Conservation (phyloP, 805 yeast species). For the Cyberlindnera samutprakarnensis region DNA sequence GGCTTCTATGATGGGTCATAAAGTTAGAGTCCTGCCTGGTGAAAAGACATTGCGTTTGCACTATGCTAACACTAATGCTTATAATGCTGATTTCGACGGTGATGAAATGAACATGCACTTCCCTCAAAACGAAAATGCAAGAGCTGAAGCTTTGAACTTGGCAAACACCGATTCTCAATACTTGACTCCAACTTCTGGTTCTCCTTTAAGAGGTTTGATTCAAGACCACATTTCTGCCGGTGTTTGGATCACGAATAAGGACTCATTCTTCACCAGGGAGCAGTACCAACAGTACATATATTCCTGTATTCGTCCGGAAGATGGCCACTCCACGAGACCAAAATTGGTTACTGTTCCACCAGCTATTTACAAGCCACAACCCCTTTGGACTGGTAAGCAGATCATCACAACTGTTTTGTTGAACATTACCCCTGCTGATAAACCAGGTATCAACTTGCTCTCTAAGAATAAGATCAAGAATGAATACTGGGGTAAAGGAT, state of each 20-base stretch:
- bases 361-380: slow-evolving; percentile 75
- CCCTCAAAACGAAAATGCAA: slow-evolving; percentile 96
- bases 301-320: slow-evolving; percentile 94
- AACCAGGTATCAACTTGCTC: slow-evolving; percentile 85
- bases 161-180: slow-evolving; percentile 98
- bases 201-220: slow-evolving; percentile 96
- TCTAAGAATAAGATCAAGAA: slow-evolving; percentile 86
- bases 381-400: slow-evolving; percentile 98
- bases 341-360: slow-evolving; percentile 80
- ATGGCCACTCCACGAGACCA: slow-evolving; percentile 80
- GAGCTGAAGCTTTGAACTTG: slow-evolving; percentile 89
- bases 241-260: slow-evolving; percentile 95
- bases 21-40: slow-evolving; percentile 92
- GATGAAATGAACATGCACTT: slow-evolving; percentile 99
- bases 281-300: slow-evolving; percentile 89
- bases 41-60: slow-evolving; percentile 95
- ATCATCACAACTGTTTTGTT: slow-evolving; percentile 85
- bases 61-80: slow-evolving; percentile 98
- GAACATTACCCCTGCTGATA: slow-evolving; percentile 77
- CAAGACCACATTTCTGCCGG: slow-evolving; percentile 99
- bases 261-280: slow-evolving; percentile 84
- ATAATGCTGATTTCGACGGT: slow-evolving; percentile 98
- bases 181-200: slow-evolving; percentile 96
- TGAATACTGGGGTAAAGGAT: slow-evolving; percentile 88
- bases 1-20: slow-evolving; percentile 99